Conservation (phyloP, 129 eudicot species). For the Saussurea involucrata region DNA sequence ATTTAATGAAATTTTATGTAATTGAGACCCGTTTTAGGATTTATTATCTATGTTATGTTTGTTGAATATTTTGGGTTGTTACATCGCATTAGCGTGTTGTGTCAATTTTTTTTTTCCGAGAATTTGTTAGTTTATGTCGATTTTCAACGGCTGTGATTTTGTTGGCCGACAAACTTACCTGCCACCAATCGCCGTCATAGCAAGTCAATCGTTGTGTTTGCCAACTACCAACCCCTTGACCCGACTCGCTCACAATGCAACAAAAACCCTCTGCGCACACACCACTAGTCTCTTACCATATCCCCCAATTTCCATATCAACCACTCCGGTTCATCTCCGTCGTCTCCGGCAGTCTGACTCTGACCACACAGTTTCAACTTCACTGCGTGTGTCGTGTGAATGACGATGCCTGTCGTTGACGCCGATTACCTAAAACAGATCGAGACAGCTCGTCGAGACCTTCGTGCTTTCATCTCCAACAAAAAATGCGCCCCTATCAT, state of each 20-base stretch:
- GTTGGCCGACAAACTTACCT: not conserved
- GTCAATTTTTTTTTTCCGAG: too few relatives aligned
- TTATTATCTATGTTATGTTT: too few relatives aligned
- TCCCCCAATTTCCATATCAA: not conserved
- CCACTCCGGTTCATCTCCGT: not conserved
- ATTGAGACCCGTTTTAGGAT: too few relatives aligned
- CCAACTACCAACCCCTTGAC: not conserved
- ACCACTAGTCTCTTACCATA: not conserved
- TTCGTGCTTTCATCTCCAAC: conserved; percentile 59
- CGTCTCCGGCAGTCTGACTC: not conserved
- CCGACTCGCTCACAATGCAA: not conserved
- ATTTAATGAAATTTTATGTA: too few relatives aligned
- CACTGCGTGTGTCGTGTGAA: not conserved
- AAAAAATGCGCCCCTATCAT: conserved; percentile 74
- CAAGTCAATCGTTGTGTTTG: not conserved
- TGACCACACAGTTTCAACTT: not conserved
- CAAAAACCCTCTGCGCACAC: not conserved
- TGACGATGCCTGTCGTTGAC: conserved; percentile 36
- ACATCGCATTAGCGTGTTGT: too few relatives aligned
- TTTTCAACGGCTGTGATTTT: not conserved
- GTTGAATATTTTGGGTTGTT: too few relatives aligned
- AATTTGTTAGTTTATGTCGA: too few relatives aligned
- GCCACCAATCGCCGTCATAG: not conserved
- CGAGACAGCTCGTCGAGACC: conserved; percentile 64
- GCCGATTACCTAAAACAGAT: conserved; percentile 54